These are phyloP conservation scores for Bertia moriformis DNA, from an alignment of 2,329 filamentous ascomycete genomes.

Conservation along the genomic window DNA sequence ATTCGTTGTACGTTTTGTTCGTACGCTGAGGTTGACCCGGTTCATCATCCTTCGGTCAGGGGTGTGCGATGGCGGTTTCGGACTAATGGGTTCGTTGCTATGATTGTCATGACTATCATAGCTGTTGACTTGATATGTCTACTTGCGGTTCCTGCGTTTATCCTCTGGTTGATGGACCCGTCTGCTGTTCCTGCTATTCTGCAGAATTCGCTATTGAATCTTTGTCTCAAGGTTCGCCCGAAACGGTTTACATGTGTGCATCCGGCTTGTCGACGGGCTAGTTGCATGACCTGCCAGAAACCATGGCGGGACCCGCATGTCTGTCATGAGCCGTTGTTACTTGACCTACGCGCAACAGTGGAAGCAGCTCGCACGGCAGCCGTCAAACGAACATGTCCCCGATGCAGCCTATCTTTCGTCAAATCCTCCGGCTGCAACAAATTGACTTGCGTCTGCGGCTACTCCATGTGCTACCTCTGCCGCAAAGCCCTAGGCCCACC, in stretches of 20 bases:
- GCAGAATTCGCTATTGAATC: slow-evolving; percentile 26
- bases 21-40: slow-evolving; percentile 41
- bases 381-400: slow-evolving; percentile 49
- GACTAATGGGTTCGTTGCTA: slow-evolving; percentile 8
- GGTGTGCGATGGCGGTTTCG: slow-evolving; percentile 26
- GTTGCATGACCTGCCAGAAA: slow-evolving; percentile 41
- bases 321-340: slow-evolving; percentile 38
- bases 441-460: slow-evolving; percentile 49
- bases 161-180: slow-evolving; percentile 21
- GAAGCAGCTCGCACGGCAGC: slow-evolving; percentile 48
- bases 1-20: slow-evolving; percentile 45
- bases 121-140: not conserved
- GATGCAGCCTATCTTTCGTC: slow-evolving; percentile 46
- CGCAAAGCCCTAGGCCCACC: slow-evolving; percentile 25
- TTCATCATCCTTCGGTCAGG: slow-evolving; percentile 20
- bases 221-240: slow-evolving; percentile 32
- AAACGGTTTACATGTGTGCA: slow-evolving; percentile 39
- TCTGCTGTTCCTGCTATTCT: slow-evolving; percentile 14
- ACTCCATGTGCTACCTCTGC: slow-evolving; percentile 55
- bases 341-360: slow-evolving; percentile 42
- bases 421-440: slow-evolving; percentile 54
- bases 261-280: slow-evolving; percentile 31
- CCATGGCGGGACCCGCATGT: slow-evolving; percentile 45
- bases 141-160: slow-evolving; percentile 17
- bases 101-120: not conserved